Base-by-base conservation (phyloP, 2,329 filamentous ascomycete genomes). In the Aspergillus niger region DNA sequence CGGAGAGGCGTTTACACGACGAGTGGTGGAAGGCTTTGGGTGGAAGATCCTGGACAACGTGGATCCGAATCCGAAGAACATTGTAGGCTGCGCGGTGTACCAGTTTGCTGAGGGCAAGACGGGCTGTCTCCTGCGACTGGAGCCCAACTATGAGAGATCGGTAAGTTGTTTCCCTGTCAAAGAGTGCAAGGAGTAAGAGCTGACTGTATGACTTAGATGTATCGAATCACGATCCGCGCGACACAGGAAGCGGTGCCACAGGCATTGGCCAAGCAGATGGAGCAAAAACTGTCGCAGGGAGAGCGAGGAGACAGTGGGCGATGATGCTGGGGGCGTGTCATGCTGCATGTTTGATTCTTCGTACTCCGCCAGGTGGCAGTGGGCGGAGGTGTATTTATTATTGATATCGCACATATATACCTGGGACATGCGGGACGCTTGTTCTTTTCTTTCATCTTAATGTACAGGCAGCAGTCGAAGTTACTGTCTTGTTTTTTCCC, bases 131-230 rank as follows among this genome's bases (percentile, higher is more conserved):
- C 80, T 99, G 82, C 86, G 95, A 72, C 79, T 99, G 79, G 95
- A 99, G 83, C 95, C 95, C 63, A 99, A 99, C 79, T 94, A 93
- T 72, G 85, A 86, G 65, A 94, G 90, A 65, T 91, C 92, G 87
- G 95, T 97, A 84, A 80, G 89, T 53, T 20, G 11, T 32, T 44
- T 52, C 17, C 13, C 38, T 44, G 2, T 15, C 20, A 22, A 17
- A 24, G 22, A 44, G 28, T 20, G 22, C 30, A 36, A 5, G 17
- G 17, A 3, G 32, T 48, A 50, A 17, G 48, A 20, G 30, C 30
- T 58, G n/a, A 58, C 57, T 65, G 64, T 70, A 4, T 52, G 26
- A 36, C 28, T 36, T 67, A 97, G 95, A 97, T 97, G 92, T 91
- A 96, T 70, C 93, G 95, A 56, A 83, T 98, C 62, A 99, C 95